These are phyloP conservation scores for Chimonanthus salicifolius DNA, from an alignment of 164 flowering plant species.

Conservation along the genomic window DNA sequence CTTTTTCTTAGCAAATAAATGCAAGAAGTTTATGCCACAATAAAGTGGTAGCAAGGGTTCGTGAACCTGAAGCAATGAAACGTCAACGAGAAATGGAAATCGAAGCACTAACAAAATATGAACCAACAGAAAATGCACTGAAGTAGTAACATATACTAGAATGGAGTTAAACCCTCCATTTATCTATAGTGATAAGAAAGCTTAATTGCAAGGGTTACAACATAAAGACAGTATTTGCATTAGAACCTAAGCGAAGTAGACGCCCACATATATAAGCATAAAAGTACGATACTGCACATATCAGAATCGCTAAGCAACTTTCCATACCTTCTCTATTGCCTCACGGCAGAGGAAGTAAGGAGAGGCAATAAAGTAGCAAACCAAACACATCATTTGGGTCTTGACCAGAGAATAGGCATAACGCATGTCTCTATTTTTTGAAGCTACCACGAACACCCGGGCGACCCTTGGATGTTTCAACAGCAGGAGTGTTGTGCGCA, in stretches of 20 bases:
- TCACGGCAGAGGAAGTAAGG: background rate
- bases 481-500: constrained; percentile 19
- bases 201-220: too few relatives aligned
- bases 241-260: background rate
- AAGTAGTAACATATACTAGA: too few relatives aligned
- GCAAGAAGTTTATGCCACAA: too few relatives aligned
- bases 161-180: too few relatives aligned
- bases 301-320: background rate
- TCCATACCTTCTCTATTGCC: background rate
- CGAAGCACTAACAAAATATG: too few relatives aligned
- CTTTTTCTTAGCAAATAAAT: too few relatives aligned
- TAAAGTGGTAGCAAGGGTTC: too few relatives aligned
- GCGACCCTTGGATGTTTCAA: constrained; percentile 28
- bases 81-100: too few relatives aligned
- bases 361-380: background rate
- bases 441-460: constrained; percentile 44
- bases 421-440: constrained; percentile 18
- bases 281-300: background rate
- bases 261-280: background rate
- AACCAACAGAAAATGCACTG: too few relatives aligned
- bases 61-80: too few relatives aligned
- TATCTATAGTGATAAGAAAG: too few relatives aligned
- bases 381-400: background rate
- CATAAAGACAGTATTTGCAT: background rate
- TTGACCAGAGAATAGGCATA: too few relatives aligned